Percentiles rank a stretch among this genome's conserved stretches.
These are phyloP conservation scores for Leishmania mexicana DNA, from an alignment of 208 protist genomes.

Conservation along the genomic window DNA sequence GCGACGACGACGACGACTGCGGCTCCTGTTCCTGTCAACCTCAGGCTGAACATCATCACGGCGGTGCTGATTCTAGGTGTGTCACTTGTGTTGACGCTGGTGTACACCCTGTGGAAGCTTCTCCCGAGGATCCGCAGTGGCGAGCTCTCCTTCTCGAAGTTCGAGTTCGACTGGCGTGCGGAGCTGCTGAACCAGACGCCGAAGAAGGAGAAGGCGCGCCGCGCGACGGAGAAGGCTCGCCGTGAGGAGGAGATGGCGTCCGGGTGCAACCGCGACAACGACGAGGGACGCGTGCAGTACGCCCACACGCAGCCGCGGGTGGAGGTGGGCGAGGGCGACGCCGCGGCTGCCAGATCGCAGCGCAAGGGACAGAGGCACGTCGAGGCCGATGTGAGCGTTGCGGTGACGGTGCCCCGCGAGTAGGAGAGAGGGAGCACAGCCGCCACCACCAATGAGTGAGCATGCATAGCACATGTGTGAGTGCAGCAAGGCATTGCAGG, in stretches of 20 bases:
- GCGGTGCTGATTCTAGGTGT: conserved; percentile 50
- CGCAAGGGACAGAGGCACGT: neutral
- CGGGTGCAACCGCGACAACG: neutral
- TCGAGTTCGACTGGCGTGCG: conserved; percentile 52
- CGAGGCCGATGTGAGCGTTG: neutral
- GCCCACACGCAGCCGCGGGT: conserved; percentile 11
- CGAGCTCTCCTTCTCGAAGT: conserved; percentile 40
- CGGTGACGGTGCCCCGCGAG: conserved; percentile 14
- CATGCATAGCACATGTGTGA: neutral
- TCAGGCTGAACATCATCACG: conserved; percentile 45
- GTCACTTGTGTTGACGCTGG: conserved; percentile 20
- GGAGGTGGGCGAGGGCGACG: conserved; percentile 7
- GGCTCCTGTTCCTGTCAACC: conserved; percentile 25
- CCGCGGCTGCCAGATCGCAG: neutral
- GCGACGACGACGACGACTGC: conserved; percentile 12
- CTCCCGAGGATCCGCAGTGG: conserved; percentile 42
- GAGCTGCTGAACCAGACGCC: conserved; percentile 49
- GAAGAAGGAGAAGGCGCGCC: conserved; percentile 33
- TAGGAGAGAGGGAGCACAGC: neutral
- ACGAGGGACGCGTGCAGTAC: conserved; percentile 9
- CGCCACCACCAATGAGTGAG: neutral
- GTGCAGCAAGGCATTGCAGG: neutral
- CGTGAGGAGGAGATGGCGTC: conserved; percentile 22
- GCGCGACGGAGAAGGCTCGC: conserved; percentile 26
- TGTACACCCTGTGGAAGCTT: conserved; percentile 26